Conservation (phyloP, 179 eudicot species). For the Nepenthes alata region DNA sequence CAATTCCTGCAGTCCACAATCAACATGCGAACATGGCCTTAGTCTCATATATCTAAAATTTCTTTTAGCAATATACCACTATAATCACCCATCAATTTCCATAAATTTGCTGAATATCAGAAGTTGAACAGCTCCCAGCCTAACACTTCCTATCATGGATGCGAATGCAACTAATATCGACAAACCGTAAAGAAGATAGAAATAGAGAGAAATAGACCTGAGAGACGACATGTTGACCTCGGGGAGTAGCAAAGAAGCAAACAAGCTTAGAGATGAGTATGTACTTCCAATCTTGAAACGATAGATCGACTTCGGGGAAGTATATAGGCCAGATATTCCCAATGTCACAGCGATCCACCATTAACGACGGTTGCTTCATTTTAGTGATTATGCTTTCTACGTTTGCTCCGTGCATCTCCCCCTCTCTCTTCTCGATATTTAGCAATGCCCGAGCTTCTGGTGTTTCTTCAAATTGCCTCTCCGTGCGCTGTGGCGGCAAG, state of each 20-base stretch:
- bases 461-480: too few relatives aligned
- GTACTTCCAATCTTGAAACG: constrained; percentile 26
- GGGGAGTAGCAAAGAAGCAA: constrained; percentile 54
- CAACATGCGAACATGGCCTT: too few relatives aligned
- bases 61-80: too few relatives aligned
- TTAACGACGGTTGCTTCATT: constrained; percentile 11
- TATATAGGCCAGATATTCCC: constrained; percentile 37
- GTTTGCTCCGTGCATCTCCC: constrained; percentile 22
- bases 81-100: not conserved
- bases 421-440: not conserved
- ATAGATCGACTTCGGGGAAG: constrained; percentile 44
- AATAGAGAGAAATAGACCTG: constrained; percentile 30
- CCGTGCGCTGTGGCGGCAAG: too few relatives aligned
- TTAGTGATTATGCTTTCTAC: constrained; percentile 18
- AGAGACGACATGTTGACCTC: constrained; percentile 32
- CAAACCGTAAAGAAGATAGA: not conserved
- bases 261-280: constrained; percentile 42
- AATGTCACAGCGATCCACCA: constrained; percentile 18
- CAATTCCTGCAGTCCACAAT: too few relatives aligned
- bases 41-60: not conserved
- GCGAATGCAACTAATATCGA: not conserved
- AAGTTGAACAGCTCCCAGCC: not conserved
- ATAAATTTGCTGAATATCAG: not conserved
- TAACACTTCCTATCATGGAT: not conserved
- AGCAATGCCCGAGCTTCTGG: too few relatives aligned